Percentiles rank a stretch among this genome's conserved stretches.
phyloP scores from a whole-genome alignment of 2,329 filamentous ascomycete genomes.

The Fusarium begoniae region DNA sequence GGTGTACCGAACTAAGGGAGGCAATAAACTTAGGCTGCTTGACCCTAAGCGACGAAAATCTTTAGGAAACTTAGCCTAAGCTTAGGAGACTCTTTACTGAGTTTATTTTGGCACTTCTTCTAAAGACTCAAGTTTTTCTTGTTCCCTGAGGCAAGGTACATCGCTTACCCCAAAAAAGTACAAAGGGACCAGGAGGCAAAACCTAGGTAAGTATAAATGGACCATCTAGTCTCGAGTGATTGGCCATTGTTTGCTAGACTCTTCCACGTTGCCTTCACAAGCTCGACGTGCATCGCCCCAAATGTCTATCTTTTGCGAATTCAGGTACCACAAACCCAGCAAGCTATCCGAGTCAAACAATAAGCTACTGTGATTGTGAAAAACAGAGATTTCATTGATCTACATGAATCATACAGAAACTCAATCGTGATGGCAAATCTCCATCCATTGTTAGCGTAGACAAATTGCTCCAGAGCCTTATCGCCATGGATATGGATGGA shows the following conservation, averaged over 20 bases:
- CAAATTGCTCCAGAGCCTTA: not conserved
- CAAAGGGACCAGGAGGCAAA: conserved; percentile 32
- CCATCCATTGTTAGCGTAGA: not conserved
- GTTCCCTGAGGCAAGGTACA: not conserved
- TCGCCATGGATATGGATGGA: not conserved
- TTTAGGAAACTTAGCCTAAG: not conserved
- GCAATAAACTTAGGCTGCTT: not conserved
- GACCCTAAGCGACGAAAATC: not conserved
- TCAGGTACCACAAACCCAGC: conserved; percentile 26
- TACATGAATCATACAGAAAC: conserved; percentile 18
- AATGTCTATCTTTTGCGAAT: conserved; percentile 22
- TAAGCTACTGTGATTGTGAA: not conserved
- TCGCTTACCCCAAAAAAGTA: conserved; percentile 31
- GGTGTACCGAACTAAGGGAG: too few species aligned
- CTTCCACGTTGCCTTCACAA: conserved; percentile 33
- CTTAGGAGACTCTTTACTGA: not conserved
- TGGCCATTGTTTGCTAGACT: conserved; percentile 37
- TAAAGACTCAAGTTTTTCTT: not conserved
- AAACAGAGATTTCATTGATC: conserved; percentile 12
- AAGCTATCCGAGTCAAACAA: conserved; percentile 22
- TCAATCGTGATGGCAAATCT: not conserved
- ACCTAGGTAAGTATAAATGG: not conserved
- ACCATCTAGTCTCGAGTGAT: conserved; percentile 21
- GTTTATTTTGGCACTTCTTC: not conserved
- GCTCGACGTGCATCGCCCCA: conserved; percentile 27